Percentiles rank a stretch among this genome's conserved stretches.
Evolutionary conservation across 768 basidiomycete species (phyloP).

Genomic region (Hydnomerulius pinastri): DNA sequence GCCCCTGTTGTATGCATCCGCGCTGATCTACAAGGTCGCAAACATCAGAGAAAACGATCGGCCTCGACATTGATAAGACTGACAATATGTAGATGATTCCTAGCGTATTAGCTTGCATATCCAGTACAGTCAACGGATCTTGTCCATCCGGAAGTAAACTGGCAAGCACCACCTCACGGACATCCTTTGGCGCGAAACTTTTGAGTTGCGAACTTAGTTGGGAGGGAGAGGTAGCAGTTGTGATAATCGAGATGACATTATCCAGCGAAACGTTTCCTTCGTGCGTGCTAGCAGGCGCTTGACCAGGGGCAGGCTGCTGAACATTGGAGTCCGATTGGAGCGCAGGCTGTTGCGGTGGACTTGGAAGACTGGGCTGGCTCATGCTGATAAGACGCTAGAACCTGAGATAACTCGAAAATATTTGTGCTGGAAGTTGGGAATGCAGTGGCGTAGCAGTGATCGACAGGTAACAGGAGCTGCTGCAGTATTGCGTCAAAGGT

Average conservation of each 20-base stretch:
- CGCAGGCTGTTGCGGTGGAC: conserved; percentile 20
- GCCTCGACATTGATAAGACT: conserved; percentile 26
- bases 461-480: background rate
- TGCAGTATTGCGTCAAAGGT: background rate
- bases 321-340: conserved; percentile 15
- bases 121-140: conserved; percentile 66
- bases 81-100: conserved; percentile 75
- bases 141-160: conserved; percentile 56
- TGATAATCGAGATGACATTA: conserved; percentile 48
- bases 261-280: conserved; percentile 34
- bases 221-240: conserved; percentile 37
- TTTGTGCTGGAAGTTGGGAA: background rate
- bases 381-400: conserved; percentile 8
- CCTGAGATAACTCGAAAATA: background rate
- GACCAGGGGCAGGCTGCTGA: conserved; percentile 12
- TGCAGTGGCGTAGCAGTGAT: background rate
- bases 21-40: conserved; percentile 48
- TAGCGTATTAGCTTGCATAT: conserved; percentile 57
- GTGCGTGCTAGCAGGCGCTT: background rate
- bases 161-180: conserved; percentile 56
- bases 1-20: conserved; percentile 46
- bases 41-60: background rate
- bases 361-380: conserved; percentile 28
- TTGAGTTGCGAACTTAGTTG: conserved; percentile 48
- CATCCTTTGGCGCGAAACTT: conserved; percentile 53